Conservation (phyloP, 768 basidiomycete species). For the Hygrophoropsis aurantiaca region DNA sequence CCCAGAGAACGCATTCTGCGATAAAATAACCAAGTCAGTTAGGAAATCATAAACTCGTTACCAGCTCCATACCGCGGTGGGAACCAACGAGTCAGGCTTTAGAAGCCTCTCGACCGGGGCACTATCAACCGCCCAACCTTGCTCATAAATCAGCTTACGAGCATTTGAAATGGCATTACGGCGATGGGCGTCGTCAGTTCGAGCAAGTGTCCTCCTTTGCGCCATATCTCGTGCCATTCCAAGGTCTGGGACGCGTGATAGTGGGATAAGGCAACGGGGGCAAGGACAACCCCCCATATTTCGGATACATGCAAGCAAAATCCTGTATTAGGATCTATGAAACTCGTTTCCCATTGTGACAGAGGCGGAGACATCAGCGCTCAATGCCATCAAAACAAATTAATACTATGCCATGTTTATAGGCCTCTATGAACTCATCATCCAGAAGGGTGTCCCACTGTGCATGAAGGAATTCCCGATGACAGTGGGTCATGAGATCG, state of each 20-base stretch:
- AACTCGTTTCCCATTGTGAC: conserved; percentile 5
- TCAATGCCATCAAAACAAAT: conserved; percentile 7
- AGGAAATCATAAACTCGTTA: not conserved
- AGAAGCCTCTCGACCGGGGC: conserved; percentile 2
- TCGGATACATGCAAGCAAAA: conserved; percentile 21
- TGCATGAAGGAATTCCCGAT: conserved; percentile 10
- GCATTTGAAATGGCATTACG: not conserved
- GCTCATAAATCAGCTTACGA: conserved; percentile 2
- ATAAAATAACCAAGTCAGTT: not conserved
- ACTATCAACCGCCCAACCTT: not conserved
- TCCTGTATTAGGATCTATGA: not conserved
- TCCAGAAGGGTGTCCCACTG: conserved; percentile 13
- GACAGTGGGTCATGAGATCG: conserved; percentile 7
- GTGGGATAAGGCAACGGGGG: conserved; percentile 24
- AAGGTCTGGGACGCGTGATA: conserved; percentile 14
- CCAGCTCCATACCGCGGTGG: not conserved
- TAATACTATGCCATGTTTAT: conserved; percentile 12
- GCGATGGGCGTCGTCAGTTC: not conserved
- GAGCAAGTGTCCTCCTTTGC: not conserved
- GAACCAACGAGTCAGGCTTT: not conserved
- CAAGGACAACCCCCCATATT: conserved; percentile 28
- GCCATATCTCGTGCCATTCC: conserved; percentile 13
- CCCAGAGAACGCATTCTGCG: not conserved
- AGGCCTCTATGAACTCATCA: conserved; percentile 12
- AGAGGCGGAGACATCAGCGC: conserved; percentile 13